Evolutionary conservation across 768 basidiomycete genomes (phyloP).

Genomic region (Tricholoma bakamatsutake): DNA sequence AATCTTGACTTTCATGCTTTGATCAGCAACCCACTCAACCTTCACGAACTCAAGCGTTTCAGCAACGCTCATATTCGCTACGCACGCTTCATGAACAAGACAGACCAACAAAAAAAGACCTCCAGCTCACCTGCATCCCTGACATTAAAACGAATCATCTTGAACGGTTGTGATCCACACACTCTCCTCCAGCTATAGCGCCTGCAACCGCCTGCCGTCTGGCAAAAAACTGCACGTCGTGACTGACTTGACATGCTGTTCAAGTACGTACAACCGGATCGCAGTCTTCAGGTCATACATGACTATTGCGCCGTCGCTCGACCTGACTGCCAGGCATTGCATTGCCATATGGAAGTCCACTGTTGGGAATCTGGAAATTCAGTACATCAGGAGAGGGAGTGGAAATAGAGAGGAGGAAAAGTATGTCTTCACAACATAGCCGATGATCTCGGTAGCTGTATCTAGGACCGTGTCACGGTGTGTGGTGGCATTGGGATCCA

Average conservation of each 20-base stretch:
- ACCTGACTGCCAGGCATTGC: constrained; percentile 90
- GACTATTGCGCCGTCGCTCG: constrained; percentile 87
- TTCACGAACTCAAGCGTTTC: constrained; percentile 66
- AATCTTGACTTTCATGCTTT: constrained; percentile 80
- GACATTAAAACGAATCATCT: constrained; percentile 79
- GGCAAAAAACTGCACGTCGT: constrained; percentile 89
- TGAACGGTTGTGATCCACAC: constrained; percentile 81
- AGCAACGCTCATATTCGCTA: constrained; percentile 38
- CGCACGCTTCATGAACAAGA: not conserved
- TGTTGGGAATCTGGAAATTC: constrained; percentile 64
- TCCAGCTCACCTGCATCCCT: constrained; percentile 67
- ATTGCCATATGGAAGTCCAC: constrained; percentile 89
- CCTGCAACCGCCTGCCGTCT: constrained; percentile 86
- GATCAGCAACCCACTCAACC: constrained; percentile 82
- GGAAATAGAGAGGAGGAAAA: constrained; percentile 12
- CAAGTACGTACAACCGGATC: constrained; percentile 89
- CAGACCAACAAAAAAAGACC: not conserved
- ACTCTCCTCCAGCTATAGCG: constrained; percentile 80
- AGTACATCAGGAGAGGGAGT: not conserved
- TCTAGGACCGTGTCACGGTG: constrained; percentile 83
- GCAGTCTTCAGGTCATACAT: constrained; percentile 98
- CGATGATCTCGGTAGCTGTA: constrained; percentile 89
- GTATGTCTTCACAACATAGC: constrained; percentile 91
- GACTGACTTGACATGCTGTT: constrained; percentile 79
- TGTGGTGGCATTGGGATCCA: constrained; percentile 82